Base-by-base conservation (phyloP, 2,329 filamentous ascomycete genomes). In the Scedosporium aurantiacum region DNA sequence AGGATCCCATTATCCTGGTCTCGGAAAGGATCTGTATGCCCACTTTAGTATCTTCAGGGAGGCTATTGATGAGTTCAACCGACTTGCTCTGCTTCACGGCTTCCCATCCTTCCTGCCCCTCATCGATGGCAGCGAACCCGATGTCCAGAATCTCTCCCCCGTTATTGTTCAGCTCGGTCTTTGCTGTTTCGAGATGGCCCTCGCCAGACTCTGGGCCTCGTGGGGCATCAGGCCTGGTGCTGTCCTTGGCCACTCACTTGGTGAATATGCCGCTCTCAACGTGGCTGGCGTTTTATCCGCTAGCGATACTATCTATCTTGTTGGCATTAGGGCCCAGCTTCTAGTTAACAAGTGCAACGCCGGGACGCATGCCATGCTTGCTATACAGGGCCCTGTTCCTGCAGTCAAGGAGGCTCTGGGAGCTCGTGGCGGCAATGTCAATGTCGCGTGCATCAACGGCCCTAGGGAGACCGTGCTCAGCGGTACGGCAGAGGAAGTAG, bases 381-480 rank as follows among this genome's bases (percentile, higher is more conserved):
- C 78, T 21, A 73, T 79, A 12, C 74, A 78, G 64, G 78, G 75
- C 16, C 73, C 76, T 1, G 74, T 79, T 10, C 78, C 83, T 27
- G 75, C 79, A 4, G 81, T 85, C 63, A 77, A 73, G 54, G 77
- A 81, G 25, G 79, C 79, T 59, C 78, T 84, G 16, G 74, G 73
- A 65, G 78, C 70, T n/a, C 68, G 67, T 43, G 68, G 69, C 1
- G 61, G 65, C 67, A 74, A 71, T 4, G 70, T 79, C 60, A 80
- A 81, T 45, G 67, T 83, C 37, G 87, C 90, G 16, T 94, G 90
- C 75, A 81, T 91, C 70, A 95, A 95, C 66, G 84, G 87, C 0
- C 85, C 86, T 0, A 78, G 83, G 58, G 88, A 91, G 69, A 91
- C 86, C 8, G 90, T 94, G 1, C 77, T 94, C n/a, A 76, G 75